Evolutionary conservation across 805 yeast species (phyloP).

Genomic region (Zygosaccharomyces lentus): DNA sequence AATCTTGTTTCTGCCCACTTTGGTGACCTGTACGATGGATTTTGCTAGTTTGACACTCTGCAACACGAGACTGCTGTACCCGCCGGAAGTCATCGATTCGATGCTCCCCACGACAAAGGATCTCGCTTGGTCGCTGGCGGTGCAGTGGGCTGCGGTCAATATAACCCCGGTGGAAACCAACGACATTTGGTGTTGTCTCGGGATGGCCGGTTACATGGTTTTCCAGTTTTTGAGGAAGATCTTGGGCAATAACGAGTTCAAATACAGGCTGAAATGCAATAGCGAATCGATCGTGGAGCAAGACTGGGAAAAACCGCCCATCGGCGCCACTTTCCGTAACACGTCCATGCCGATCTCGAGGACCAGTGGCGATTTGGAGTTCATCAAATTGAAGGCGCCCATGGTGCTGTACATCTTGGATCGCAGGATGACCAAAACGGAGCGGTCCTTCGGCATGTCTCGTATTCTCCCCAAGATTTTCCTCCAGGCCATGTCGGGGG

Average conservation of each 20-base stretch:
- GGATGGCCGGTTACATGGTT: slow-evolving; percentile 81
- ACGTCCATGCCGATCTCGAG: slow-evolving; percentile 32
- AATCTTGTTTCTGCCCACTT: slow-evolving; percentile 64
- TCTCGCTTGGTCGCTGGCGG: slow-evolving; percentile 66
- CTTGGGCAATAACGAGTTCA: slow-evolving; percentile 81
- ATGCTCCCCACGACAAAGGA: slow-evolving; percentile 63
- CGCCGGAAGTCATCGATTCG: slow-evolving; percentile 74
- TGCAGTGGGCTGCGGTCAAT: slow-evolving; percentile 92
- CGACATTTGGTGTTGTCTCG: slow-evolving; percentile 87
- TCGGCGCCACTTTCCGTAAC: slow-evolving; percentile 56
- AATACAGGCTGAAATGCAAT: slow-evolving; percentile 60
- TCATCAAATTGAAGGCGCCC: slow-evolving; percentile 78
- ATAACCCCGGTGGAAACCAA: slow-evolving; percentile 74
- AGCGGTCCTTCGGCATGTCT: slow-evolving; percentile 85
- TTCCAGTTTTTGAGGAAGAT: slow-evolving; percentile 60
- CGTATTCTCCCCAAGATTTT: slow-evolving; percentile 89
- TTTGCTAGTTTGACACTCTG: slow-evolving; percentile 57
- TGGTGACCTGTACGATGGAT: slow-evolving; percentile 47
- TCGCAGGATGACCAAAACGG: slow-evolving; percentile 92
- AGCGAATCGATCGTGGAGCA: slow-evolving; percentile 64
- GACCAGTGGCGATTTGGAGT: slow-evolving; percentile 49
- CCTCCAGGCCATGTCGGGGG: slow-evolving; percentile 94
- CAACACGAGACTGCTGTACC: slow-evolving; percentile 65
- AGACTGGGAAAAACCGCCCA: slow-evolving; percentile 76
- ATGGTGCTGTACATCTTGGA: slow-evolving; percentile 79